Base-by-base conservation (phyloP, 352 stramenopile genomes). In the Elongisporangium senticosum region DNA sequence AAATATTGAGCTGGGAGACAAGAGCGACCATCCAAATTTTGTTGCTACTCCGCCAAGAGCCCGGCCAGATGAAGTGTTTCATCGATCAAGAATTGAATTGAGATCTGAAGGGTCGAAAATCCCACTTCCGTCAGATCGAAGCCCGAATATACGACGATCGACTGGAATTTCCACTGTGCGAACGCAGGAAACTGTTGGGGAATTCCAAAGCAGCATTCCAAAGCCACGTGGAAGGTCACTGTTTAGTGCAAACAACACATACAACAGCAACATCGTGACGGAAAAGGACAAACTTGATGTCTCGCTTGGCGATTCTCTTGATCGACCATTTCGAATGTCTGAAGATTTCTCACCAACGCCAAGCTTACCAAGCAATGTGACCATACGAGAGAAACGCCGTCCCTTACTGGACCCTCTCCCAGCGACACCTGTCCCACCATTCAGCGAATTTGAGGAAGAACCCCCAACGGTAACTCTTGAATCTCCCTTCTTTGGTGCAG, bases 61-160 rank as follows among this genome's bases (percentile, higher is more conserved):
- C 11, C 8, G 61, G 39, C 33, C 53, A 4, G 63, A 63, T 19
- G 49, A 63, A 19, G 28, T 39, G 7, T 68, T 69, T 20, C 54
- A 52, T 37, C 59, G 62, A 17, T 64, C 62, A 37, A 37, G 33
- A 8, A 52, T 60, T 1, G 61, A 67, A 15, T 0, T 23, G 4
- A 63, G 50, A 43, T 23, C 62, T 17, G 58, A 68, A 37, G 47
- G 47, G 1, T 65, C 62, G 17, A 68, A 51, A 21, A 68, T 68
- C 28, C 58, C 62, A 22, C 22, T 56, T 13, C n/a, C 51, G 19
- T 26, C 22, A 43, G 51, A 17, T 17, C 47, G 24, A 23, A 56
- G 22, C 19, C 55, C 26, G 4, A 61, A 15, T 37, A 14, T 56
- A 13, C 51, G 51, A 26, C 8, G 33, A 43, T 43, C 33, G 13